phyloP scores from a whole-genome alignment of 768 basidiomycete species.

The Termitomyces sp. region DNA sequence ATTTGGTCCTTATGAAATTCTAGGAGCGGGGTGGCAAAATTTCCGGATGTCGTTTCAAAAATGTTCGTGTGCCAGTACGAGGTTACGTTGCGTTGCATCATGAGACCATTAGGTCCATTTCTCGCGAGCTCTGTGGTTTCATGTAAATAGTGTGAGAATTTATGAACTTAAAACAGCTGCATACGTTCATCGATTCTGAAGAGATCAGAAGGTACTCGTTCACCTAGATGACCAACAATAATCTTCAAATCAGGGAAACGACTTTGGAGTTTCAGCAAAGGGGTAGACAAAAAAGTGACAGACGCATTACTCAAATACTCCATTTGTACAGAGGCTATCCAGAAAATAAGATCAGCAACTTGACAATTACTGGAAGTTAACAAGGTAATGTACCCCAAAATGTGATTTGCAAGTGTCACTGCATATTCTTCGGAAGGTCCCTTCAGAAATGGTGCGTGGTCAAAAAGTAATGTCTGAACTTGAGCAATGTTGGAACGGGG shows the following conservation, averaged over 20 bases:
- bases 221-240: slow-evolving; percentile 38
- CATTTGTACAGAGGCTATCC: slow-evolving; percentile 27
- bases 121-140: slow-evolving; percentile 23
- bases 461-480: slow-evolving; percentile 20
- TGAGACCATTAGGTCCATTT: slow-evolving; percentile 22
- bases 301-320: slow-evolving; percentile 30
- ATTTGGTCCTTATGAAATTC: slow-evolving; percentile 34
- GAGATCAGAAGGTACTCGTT: slow-evolving; percentile 36
- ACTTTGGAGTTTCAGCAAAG: slow-evolving; percentile 14
- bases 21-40: slow-evolving; percentile 32
- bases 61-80: slow-evolving; percentile 34
- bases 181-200: slow-evolving; percentile 32
- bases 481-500: slow-evolving; percentile 25
- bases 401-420: slow-evolving; percentile 31
- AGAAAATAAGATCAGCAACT: neutral
- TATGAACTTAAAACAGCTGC: neutral
- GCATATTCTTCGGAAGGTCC: slow-evolving; percentile 32
- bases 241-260: slow-evolving; percentile 35
- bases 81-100: slow-evolving; percentile 31
- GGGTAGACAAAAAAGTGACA: neutral
- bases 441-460: slow-evolving; percentile 26
- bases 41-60: slow-evolving; percentile 34
- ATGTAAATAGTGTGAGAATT: neutral
- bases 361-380: neutral
- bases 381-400: slow-evolving; percentile 24